phyloP scores from a whole-genome alignment of 805 yeast species.

The Metschnikowia arizonensis region DNA sequence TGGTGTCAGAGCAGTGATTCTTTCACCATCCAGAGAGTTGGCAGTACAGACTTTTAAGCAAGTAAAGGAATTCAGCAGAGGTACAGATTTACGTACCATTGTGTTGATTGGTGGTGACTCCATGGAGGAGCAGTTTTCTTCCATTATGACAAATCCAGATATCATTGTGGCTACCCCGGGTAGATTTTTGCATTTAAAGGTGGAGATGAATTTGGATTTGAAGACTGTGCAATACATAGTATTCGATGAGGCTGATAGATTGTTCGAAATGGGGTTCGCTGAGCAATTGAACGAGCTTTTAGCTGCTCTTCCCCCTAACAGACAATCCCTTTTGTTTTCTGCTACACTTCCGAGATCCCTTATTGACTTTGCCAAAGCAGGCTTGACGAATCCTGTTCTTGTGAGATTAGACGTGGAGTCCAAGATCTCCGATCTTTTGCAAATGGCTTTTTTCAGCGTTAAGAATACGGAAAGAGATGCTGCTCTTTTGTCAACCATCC shows the following conservation, averaged over 20 bases:
- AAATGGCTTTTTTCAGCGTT: constrained; percentile 80
- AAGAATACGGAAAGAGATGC: constrained; percentile 90
- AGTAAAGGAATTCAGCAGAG: constrained; percentile 80
- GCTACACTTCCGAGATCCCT: constrained; percentile 91
- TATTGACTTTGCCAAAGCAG: constrained; percentile 97
- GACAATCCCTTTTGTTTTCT: constrained; percentile 88
- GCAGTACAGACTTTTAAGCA: constrained; percentile 90
- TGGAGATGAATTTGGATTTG: constrained; percentile 89
- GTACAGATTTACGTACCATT: constrained; percentile 76
- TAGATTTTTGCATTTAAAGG: constrained; percentile 89
- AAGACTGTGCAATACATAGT: constrained; percentile 83
- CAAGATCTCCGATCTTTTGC: constrained; percentile 83
- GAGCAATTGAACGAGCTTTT: constrained; percentile 88
- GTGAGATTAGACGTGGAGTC: constrained; percentile 92
- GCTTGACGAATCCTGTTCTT: constrained; percentile 84
- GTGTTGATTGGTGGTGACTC: constrained; percentile 97
- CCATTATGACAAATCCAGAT: constrained; percentile 94
- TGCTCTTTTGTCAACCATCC: constrained; percentile 67
- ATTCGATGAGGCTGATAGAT: constrained; percentile 95
- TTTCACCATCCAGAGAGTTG: constrained; percentile 94
- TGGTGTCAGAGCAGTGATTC: constrained; percentile 82
- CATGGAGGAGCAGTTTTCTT: constrained; percentile 90
- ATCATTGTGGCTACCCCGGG: constrained; percentile 97
- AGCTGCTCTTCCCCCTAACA: constrained; percentile 71
- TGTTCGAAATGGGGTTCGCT: constrained; percentile 94